phyloP scores from a whole-genome alignment of 108 stramenopile genomes.

The Cyclotella choctawhatcheeana region DNA sequence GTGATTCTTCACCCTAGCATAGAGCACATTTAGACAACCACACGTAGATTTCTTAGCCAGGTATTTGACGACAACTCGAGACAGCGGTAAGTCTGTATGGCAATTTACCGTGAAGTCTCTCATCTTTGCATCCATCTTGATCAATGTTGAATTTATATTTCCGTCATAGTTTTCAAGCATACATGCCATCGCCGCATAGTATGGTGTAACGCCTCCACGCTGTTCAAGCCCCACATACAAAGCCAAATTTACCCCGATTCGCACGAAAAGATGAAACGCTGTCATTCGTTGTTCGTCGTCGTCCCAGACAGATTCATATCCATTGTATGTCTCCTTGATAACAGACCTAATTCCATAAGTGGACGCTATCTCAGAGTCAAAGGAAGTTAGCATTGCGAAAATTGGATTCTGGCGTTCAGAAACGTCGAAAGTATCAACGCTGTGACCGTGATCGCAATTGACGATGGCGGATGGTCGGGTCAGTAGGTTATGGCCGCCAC shows the following conservation, averaged over 20 bases:
- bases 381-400: neutral
- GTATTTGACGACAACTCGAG: neutral
- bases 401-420: neutral
- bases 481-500: too few species aligned
- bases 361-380: too few species aligned
- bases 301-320: neutral
- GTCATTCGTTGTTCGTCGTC: neutral
- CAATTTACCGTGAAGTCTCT: constrained; percentile 1
- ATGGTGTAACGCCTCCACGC: neutral
- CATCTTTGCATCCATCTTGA: constrained; percentile 1
- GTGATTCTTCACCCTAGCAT: neutral
- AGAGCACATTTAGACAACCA: neutral
- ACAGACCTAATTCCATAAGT: neutral
- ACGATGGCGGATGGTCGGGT: neutral
- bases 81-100: neutral
- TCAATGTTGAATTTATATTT: neutral
- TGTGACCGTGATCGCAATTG: too few species aligned
- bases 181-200: neutral
- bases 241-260: constrained; percentile 2
- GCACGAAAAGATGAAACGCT: neutral
- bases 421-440: neutral
- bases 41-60: neutral
- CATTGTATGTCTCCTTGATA: neutral
- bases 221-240: neutral
- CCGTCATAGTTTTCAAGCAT: constrained; percentile 2